Base-by-base conservation (phyloP, 768 basidiomycete genomes). In the Rhodosporidiobolus sp. region DNA sequence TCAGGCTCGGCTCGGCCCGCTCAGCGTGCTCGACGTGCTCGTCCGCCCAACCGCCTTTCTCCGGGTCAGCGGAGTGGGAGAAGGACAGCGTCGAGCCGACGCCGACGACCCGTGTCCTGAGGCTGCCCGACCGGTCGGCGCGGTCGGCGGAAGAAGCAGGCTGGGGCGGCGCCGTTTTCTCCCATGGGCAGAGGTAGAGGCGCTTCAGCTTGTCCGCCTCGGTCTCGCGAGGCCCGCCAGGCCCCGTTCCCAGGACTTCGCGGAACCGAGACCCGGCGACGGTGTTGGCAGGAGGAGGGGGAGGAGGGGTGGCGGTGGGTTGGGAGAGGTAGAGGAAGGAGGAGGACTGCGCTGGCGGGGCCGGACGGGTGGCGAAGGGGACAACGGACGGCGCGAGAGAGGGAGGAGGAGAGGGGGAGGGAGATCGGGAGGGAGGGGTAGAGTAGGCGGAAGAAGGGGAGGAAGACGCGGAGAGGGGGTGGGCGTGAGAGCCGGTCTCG, bases 101-200 rank as follows among this genome's bases (percentile, higher is more conserved):
- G 8, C 19, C 30, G 7, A 16, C 56, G 22, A 30, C 14, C 22
- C 17, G 34, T 4, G 32, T 2, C 28, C 38, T 4, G 26, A 45
- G 28, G 43, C 24, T 46, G 22, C 38, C 24, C 9, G 35, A 55
- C 17, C 28, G 32, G n/a, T n/a, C n/a, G n/a, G n/a, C n/a, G n/a
- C n/a, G n/a, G n/a, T n/a, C n/a, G n/a, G n/a, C n/a, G n/a, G n/a
- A n/a, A n/a, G n/a, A n/a, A n/a, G n/a, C n/a, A n/a, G n/a, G 24
- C 24, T 30, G 20, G 28, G 43, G 57, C 9, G 24, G 38, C 19
- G 32, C 30, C 34, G 35, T 12, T 10, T 10, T 53, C 46, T 72
- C 71, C 71, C 71, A 72, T 0, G 71, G 71, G 46, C 71, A 72
- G 17, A 72, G 66, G 52, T 72, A 72, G 11, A 72, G 65, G 0